Evolutionary conservation across 495 filamentous ascomycete genomes (phyloP), one percentile per base, ranked within the genome.

Genomic region (Pseudevernia furfuracea): DNA sequence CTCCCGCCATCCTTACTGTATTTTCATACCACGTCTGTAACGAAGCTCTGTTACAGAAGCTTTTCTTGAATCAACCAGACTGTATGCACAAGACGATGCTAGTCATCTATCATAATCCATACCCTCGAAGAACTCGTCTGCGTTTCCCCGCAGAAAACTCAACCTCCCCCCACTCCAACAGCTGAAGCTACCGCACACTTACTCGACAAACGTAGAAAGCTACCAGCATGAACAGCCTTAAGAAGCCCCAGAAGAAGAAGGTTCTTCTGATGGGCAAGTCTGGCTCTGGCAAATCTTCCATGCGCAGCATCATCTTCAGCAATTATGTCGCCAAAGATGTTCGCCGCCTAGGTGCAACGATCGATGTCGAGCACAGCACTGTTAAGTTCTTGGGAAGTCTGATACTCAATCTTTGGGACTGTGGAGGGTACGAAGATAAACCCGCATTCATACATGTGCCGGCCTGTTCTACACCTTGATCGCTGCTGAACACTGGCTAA

Each of bases 321-420:
- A 97, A 98, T 75, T 97, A 96, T 69, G 89, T 97, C 58, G 94
- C 95, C 44, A 93, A 93, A 71, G 95, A 98, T 79, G 96, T 96
- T 8, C 87, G 94, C 34, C 81, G 94, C 37, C 77, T 98, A 66
- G 94, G 93, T 57, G 94, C 94, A n/a, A 98, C 94, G 6, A 97
- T 98, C 72, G 94, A 97, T 74, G 92, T 98, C 58, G 94, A 98
- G 78, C 89, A 97, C 68, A 96, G 91, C 55, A 91, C 96, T 76
- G 91, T 97, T 77, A 93, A 95, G 75, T 98, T 98, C 77, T 87
- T 98, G 74, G 94, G 94, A 36, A 97, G 97, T 72, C 81, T 98
- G 56, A 96, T 92, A 39, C 81, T 98, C 63, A 97, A 98, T 76
- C 84, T 98, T 19, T 98, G 94, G 94, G 94, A 98, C 76, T 98